Conservation (phyloP, 2,329 filamentous ascomycete genomes). For the Aspergillus sp. region DNA sequence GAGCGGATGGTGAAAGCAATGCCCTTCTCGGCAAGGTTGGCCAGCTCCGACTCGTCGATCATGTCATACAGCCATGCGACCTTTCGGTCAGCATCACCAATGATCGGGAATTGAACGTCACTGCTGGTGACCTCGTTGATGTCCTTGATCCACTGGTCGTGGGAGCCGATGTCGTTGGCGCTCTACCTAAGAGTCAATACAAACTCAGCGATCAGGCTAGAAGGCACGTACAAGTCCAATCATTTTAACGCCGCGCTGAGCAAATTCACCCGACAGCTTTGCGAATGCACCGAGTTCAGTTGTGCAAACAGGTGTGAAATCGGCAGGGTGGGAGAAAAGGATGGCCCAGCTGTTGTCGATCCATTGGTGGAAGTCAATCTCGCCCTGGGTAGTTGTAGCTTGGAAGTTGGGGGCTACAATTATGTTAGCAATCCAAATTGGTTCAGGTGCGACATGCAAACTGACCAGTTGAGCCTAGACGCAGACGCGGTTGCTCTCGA, state of each 20-base stretch:
- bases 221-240: conserved; percentile 66
- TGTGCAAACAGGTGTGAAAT: conserved; percentile 94
- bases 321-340: conserved; percentile 69
- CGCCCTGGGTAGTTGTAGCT: conserved; percentile 64
- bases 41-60: conserved; percentile 78
- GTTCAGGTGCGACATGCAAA: not conserved
- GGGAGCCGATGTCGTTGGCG: conserved; percentile 79
- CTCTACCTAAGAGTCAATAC: conserved; percentile 36
- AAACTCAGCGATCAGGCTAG: not conserved
- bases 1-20: conserved; percentile 83
- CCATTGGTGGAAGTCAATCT: conserved; percentile 69
- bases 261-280: conserved; percentile 84
- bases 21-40: conserved; percentile 77
- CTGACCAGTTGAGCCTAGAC: conserved; percentile 36
- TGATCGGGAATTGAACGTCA: conserved; percentile 73
- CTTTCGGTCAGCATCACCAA: conserved; percentile 77
- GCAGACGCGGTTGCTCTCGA: conserved; percentile 36
- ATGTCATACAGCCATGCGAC: conserved; percentile 77
- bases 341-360: conserved; percentile 68
- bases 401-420: conserved; percentile 62
- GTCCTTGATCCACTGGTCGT: conserved; percentile 86
- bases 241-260: conserved; percentile 83
- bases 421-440: not conserved
- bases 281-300: conserved; percentile 93
- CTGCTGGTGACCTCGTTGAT: conserved; percentile 75